Base-by-base conservation (phyloP, 2,329 filamentous ascomycete species). In the Myriosclerotinia scirpicola region DNA sequence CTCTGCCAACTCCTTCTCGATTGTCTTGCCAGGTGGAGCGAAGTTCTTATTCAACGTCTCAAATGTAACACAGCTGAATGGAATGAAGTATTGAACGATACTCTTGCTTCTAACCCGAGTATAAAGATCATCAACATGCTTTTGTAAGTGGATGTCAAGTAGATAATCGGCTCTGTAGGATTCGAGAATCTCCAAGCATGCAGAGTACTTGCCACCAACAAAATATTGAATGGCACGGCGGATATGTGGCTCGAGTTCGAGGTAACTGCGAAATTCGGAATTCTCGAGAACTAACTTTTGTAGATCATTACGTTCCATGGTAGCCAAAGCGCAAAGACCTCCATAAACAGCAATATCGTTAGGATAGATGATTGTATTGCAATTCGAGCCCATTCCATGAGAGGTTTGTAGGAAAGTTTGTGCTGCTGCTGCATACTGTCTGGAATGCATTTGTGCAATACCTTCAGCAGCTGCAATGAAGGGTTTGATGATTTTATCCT, bases 331-430 rank as follows among this genome's bases (percentile, higher is more conserved):
- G 71, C 94, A 90, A 34, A 99, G 85, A 6, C 92, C 93, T 59
- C 94, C 95, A 73, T 98, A 99, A 11, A 95, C 85, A 26, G 95
- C 94, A 30, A 99, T 82, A 73, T 99, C 95, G 75, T 97, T 97
- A 8, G 89, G 85, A 38, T 88, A 93, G 55, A 92, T 83, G 36
- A 96, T 83, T 62, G 91, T 85, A 69, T 87, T 90, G 77, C 90
- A 90, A 67, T 80, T 82, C 74, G 84, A 78, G 67, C 78, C 78
- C 73, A 87, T 76, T 74, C 80, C 77, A 68, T 82, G 14, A 40
- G 73, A 70, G 9, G 70, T 68, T 5, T 63, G 38, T 5, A 77
- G 80, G 76, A 99, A 96, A 67, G 80, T 81, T 59, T 80, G 82
- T 0, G 94, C 92, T 6, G 94, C 93, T 0, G 90, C 87, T 36